phyloP scores from a whole-genome alignment of 225 moss, liverwort and hornwort species.

The Straminergon stramineum region DNA sequence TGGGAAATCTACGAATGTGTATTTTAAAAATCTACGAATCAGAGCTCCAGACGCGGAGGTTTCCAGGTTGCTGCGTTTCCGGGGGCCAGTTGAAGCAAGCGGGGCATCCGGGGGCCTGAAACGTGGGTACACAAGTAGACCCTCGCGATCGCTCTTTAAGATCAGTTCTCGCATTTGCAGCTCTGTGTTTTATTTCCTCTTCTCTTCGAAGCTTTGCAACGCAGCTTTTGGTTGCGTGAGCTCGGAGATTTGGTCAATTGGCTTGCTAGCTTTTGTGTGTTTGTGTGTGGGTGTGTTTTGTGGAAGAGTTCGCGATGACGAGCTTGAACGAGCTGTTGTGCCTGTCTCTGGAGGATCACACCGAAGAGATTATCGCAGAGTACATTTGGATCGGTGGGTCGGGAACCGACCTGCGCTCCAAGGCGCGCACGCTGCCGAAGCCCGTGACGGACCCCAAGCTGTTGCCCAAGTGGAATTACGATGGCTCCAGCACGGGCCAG shows the following conservation, averaged over 20 bases:
- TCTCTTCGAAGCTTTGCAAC: not conserved
- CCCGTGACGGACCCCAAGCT: slow-evolving; percentile 22
- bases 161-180: not conserved
- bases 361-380: slow-evolving; percentile 49
- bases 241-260: not conserved
- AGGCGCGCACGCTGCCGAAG: slow-evolving; percentile 49
- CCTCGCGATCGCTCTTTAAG: not conserved
- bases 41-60: accelerated
- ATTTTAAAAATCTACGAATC: not conserved
- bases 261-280: not conserved
- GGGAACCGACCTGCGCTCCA: slow-evolving; percentile 46
- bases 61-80: not conserved
- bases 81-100: not conserved
- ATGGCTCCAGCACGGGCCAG: slow-evolving; percentile 59
- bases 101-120: not conserved
- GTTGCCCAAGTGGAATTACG: slow-evolving; percentile 63
- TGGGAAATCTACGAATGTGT: not conserved
- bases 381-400: slow-evolving; percentile 71
- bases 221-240: not conserved
- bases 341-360: slow-evolving; percentile 24
- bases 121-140: slow-evolving; percentile 1
- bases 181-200: not conserved
- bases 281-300: not conserved
- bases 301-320: slow-evolving; percentile 10
- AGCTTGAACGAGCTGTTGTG: slow-evolving; percentile 33